These are phyloP conservation scores for Heracleum sosnowskyi DNA, from an alignment of 129 eudicot species.

Conservation along the genomic window DNA sequence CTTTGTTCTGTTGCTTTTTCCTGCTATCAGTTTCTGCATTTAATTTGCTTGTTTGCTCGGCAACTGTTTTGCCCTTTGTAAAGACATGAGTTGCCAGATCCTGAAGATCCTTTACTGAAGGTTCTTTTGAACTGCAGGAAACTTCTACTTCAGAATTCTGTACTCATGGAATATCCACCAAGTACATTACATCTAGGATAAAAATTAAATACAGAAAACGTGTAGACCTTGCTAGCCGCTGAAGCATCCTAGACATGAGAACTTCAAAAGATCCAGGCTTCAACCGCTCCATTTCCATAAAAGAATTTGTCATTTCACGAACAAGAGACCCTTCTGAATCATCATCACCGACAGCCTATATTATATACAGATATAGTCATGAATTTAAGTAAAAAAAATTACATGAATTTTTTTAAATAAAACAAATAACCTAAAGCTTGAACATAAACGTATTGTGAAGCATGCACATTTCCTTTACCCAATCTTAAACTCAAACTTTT, in stretches of 20 bases:
- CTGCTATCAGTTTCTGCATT: conserved; percentile 51
- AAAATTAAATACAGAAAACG: background rate
- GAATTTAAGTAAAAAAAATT: background rate
- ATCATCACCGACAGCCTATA: conserved; percentile 59
- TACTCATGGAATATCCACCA: background rate
- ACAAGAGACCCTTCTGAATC: conserved; percentile 51
- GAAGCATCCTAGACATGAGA: conserved; percentile 69
- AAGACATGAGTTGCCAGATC: conserved; percentile 65
- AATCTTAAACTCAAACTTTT: background rate
- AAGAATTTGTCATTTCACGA: conserved; percentile 40
- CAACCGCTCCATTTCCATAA: conserved; percentile 59
- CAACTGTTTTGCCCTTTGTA: conserved; percentile 40
- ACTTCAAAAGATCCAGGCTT: conserved; percentile 81
- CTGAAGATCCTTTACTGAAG: conserved; percentile 62
- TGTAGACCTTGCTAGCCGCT: conserved; percentile 68
- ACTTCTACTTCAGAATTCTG: background rate
- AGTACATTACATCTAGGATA: background rate
- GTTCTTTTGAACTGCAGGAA: conserved; percentile 59
- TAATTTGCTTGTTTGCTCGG: conserved; percentile 35
- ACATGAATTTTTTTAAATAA: background rate
- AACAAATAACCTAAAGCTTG: background rate
- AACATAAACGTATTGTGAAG: background rate
- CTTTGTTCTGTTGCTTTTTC: conserved; percentile 59
- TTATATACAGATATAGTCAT: background rate
- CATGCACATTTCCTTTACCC: background rate